These are phyloP conservation scores for Starmerella khaoyaiensis DNA, from an alignment of 805 yeast species.

Conservation along the genomic window DNA sequence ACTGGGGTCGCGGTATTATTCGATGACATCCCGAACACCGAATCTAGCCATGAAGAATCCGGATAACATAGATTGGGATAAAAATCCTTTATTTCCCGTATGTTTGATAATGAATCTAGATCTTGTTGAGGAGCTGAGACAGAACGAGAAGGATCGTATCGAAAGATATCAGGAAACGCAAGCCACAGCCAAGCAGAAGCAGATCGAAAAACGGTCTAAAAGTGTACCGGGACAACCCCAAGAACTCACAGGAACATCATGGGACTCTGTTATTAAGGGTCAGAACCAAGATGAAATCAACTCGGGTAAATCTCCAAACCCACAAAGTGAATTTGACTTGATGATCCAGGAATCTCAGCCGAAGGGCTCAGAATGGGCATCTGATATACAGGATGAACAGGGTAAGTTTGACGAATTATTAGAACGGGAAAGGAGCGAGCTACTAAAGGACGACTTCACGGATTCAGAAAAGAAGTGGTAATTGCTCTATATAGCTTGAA, in stretches of 20 bases:
- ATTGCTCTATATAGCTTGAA: background rate
- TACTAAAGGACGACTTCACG: conserved; percentile 16
- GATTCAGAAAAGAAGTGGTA: conserved; percentile 21
- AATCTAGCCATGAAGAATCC: conserved; percentile 19
- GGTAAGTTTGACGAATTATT: conserved; percentile 16
- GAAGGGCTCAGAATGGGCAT: no score
- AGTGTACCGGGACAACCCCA: background rate
- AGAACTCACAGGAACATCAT: conserved; percentile 16
- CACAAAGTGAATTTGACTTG: background rate
- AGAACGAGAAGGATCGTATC: conserved; percentile 1
- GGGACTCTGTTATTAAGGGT: conserved; percentile 12
- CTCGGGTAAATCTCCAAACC: background rate
- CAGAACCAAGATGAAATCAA: background rate
- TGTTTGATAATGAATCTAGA: conserved; percentile 16
- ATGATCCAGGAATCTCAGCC: background rate
- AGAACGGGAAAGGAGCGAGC: conserved; percentile 15
- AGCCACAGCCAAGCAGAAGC: background rate
- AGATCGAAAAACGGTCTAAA: conserved; percentile 1
- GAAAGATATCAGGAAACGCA: conserved; percentile 2
- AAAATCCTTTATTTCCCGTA: conserved; percentile 20
- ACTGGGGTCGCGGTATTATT: conserved; percentile 20
- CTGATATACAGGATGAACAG: conserved; percentile 14
- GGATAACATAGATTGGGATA: conserved; percentile 19
- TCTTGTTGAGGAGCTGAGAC: conserved; percentile 2
- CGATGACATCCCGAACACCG: conserved; percentile 16